Conservation (phyloP, 2,329 filamentous ascomycete species). For the Aspergillus uvarum region DNA sequence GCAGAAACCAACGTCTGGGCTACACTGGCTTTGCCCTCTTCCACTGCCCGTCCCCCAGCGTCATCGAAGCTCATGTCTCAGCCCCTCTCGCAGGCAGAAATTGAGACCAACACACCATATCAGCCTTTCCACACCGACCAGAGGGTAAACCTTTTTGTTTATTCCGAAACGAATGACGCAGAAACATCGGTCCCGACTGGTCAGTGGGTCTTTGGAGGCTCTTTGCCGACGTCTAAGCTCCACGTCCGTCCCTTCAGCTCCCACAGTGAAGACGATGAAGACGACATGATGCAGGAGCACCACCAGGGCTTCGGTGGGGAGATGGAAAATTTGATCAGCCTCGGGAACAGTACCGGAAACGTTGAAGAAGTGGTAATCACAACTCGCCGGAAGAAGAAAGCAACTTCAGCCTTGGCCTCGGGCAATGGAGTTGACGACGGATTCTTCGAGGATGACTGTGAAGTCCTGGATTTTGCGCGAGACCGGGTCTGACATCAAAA, state of each 20-base stretch:
- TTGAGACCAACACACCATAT: conserved; percentile 92
- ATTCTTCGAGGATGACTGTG: conserved; percentile 91
- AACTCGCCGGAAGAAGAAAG: conserved; percentile 66
- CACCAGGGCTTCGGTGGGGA: conserved; percentile 36
- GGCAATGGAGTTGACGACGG: conserved; percentile 58
- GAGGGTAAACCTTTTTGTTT: conserved; percentile 75
- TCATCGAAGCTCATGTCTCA: conserved; percentile 43
- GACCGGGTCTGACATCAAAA: conserved; percentile 48
- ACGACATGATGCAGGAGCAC: conserved; percentile 34
- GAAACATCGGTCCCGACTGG: conserved; percentile 34
- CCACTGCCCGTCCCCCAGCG: conserved; percentile 44
- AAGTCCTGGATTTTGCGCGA: conserved; percentile 81
- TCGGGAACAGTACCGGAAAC: conserved; percentile 55
- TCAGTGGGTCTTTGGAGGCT: conserved; percentile 56
- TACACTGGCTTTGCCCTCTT: conserved; percentile 44
- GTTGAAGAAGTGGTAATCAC: conserved; percentile 80
- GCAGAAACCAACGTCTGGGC: conserved; percentile 39
- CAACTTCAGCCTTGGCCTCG: conserved; percentile 28
- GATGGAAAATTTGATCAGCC: conserved; percentile 52
- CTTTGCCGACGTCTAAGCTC: conserved; percentile 49
- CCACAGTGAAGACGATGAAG: conserved; percentile 39
- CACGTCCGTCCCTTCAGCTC: conserved; percentile 47
- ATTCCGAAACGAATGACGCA: conserved; percentile 46
- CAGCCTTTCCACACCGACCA: conserved; percentile 94
- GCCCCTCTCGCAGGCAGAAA: conserved; percentile 76